phyloP scores from a whole-genome alignment of 371 early-diverging fungal species.

The Vairimorpha necatrix region DNA sequence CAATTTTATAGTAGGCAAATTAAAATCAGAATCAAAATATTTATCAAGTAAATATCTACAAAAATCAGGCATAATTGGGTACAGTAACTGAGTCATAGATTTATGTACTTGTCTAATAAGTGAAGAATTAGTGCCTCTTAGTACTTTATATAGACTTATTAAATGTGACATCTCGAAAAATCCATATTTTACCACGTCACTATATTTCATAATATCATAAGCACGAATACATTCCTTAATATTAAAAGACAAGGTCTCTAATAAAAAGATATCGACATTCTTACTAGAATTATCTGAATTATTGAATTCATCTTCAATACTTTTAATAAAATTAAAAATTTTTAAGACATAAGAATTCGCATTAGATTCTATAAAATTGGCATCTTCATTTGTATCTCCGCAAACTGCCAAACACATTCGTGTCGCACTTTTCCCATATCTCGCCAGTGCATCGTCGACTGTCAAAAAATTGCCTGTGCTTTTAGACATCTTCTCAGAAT shows the following conservation, averaged over 20 bases:
- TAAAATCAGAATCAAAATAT: constrained; percentile 40
- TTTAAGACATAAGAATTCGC: constrained; percentile 90
- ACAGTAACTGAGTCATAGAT: constrained; percentile 33
- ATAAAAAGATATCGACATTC: constrained; percentile 17
- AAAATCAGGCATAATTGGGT: constrained; percentile 55
- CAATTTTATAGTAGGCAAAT: constrained; percentile 14
- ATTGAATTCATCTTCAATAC: constrained; percentile 67
- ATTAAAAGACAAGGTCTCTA: constrained; percentile 42
- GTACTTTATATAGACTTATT: constrained; percentile 68
- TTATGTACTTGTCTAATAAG: constrained; percentile 33
- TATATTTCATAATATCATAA: constrained; percentile 75
- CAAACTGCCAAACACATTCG: constrained; percentile 86
- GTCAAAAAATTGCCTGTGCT: constrained; percentile 97
- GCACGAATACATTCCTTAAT: constrained; percentile 68
- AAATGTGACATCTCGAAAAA: constrained; percentile 83
- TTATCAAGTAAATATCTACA: constrained; percentile 33
- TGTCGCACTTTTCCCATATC: constrained; percentile 92
- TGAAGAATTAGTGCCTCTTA: constrained; percentile 25
- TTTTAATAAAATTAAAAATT: constrained; percentile 80
- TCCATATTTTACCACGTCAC: constrained; percentile 84
- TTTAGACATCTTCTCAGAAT: constrained; percentile 98
- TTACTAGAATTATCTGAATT: not conserved
- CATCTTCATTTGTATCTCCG: constrained; percentile 92
- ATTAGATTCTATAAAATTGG: constrained; percentile 91
- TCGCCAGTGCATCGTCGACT: constrained; percentile 73